Base-by-base conservation (phyloP, 2,329 filamentous ascomycete species). In the Incumbomyces delicatus region DNA sequence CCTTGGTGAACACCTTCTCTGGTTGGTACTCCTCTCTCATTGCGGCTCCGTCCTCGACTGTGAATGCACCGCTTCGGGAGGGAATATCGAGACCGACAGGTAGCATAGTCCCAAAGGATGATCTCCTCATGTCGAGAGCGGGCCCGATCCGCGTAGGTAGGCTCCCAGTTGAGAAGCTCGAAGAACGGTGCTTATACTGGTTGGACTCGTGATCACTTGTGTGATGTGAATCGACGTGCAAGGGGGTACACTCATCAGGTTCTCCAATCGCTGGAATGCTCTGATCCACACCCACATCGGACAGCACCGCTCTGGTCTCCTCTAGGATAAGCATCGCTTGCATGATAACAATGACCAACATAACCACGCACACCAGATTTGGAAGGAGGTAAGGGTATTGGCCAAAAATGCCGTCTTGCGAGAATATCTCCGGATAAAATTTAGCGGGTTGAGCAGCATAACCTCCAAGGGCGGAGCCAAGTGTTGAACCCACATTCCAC, bases 321-420 rank as follows among this genome's bases (percentile, higher is more conserved):
- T 54, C 41, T 4, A 55, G 50, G 13, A 55, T 47, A 6, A 52
- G 14, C n/a, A 44, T 33, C 13, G 46, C 51, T 31, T 50, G 53
- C 6, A 51, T 39, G 20, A 55, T 55, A 16, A 51, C 53, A n/a
- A 52, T 32, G 16, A 48, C 16, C 18, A 53, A 46, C 14, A 48
- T 36, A 11, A 31, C 50, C 16, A 52, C 51, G 6, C 50, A 42
- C 18, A 55, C 42, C 1, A 55, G 49, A 22, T 55, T 55, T 6
- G 53, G 53, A 3, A 55, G 40, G 12, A 55, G 46, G 41, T 55
- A 55, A 7, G 53, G 53, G 39, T 50, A 55, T 13, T 50, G 34
- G 14, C 53, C 53, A 32, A 55, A 55, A n/a, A 55, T 45, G 11
- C 53, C 53, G 18, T 52, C 48, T 1, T 46, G 32, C 2, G 51